phyloP scores from a whole-genome alignment of 805 yeast genomes.

The Pichia eremophila region DNA sequence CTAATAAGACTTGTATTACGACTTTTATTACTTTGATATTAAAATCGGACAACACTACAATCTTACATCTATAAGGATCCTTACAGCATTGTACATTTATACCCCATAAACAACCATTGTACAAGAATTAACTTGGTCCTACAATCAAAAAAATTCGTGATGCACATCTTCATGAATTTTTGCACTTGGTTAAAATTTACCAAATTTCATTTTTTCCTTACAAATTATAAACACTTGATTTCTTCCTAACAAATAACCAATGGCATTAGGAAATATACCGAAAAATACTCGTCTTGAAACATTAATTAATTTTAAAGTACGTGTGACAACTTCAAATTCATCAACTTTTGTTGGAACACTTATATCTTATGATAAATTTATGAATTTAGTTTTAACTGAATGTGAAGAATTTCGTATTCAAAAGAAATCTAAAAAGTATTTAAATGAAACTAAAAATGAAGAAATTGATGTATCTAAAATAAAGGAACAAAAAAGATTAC shows the following conservation, averaged over 20 bases:
- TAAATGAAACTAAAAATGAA: slow-evolving; percentile 12
- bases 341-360: slow-evolving; percentile 71
- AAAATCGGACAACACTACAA: too few relatives aligned
- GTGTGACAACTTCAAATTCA: slow-evolving; percentile 68
- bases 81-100: too few relatives aligned
- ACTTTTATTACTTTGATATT: too few relatives aligned
- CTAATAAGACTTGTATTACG: too few relatives aligned
- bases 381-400: slow-evolving; percentile 78
- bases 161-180: too few relatives aligned
- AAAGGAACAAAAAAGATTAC: slow-evolving; percentile 58
- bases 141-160: too few relatives aligned
- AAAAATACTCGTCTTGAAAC: slow-evolving; percentile 46
- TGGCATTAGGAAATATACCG: slow-evolving; percentile 17
- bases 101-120: too few relatives aligned
- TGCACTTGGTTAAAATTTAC: background rate
- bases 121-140: too few relatives aligned
- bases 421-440: slow-evolving; percentile 39
- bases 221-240: background rate
- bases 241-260: background rate
- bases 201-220: background rate
- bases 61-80: too few relatives aligned
- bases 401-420: slow-evolving; percentile 77
- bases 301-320: slow-evolving; percentile 62
- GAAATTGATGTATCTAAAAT: slow-evolving; percentile 28
- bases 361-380: slow-evolving; percentile 80